Evolutionary conservation across 768 basidiomycete species (phyloP).

Genomic region (Rhizopogon vulgaris): DNA sequence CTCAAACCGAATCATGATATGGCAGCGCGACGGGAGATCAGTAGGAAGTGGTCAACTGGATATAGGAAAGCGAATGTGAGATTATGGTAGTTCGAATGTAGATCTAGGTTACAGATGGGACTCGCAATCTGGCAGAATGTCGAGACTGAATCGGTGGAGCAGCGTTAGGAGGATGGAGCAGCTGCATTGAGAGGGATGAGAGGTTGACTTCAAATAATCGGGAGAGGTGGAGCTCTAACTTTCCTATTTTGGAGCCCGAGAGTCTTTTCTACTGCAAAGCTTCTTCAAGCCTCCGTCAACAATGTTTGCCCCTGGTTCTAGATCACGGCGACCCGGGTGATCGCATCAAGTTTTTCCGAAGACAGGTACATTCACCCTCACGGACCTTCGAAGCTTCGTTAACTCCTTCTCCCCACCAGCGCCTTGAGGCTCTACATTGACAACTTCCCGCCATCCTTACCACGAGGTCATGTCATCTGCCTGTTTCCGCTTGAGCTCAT

Average conservation of each 20-base stretch:
- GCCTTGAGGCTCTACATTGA: not conserved
- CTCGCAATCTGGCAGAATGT: not conserved
- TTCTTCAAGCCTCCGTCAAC: not conserved
- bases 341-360: not conserved
- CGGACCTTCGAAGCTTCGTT: not conserved
- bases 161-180: constrained; percentile 7
- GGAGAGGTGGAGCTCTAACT: constrained; percentile 10
- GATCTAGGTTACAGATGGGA: not conserved
- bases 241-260: constrained; percentile 17
- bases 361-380: not conserved
- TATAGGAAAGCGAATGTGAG: constrained; percentile 3
- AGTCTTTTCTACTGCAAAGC: not conserved
- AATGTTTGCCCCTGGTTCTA: not conserved
- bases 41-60: not conserved
- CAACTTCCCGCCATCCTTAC: not conserved
- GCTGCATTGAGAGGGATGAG: not conserved
- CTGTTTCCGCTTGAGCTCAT: not conserved
- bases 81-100: constrained; percentile 1
- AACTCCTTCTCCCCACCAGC: not conserved
- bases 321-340: not conserved
- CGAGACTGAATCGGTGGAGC: not conserved
- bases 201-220: constrained; percentile 20
- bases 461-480: not conserved
- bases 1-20: constrained; percentile 74
- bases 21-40: not conserved